phyloP scores from a whole-genome alignment of 2,329 filamentous ascomycete genomes.

The Trichoderma afroharzianum region DNA sequence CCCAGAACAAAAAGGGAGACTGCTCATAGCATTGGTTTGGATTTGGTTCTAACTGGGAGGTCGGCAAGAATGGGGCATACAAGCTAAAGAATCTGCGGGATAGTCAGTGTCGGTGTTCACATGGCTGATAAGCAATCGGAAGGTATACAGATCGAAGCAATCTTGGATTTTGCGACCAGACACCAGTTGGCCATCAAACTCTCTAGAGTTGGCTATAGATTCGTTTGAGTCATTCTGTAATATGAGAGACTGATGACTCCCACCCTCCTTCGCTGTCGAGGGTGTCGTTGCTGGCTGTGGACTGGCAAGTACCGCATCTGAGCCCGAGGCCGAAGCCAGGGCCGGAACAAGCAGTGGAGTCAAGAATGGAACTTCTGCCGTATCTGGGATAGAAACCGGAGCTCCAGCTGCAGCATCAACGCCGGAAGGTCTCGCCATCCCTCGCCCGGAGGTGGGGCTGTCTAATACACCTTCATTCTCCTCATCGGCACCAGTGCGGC shows the following conservation, averaged over 20 bases:
- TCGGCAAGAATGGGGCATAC: constrained; percentile 7
- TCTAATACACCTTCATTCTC: neutral
- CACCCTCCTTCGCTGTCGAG: neutral
- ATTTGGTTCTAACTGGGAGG: neutral
- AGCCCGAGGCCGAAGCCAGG: neutral
- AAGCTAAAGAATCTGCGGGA: neutral
- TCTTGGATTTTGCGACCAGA: neutral
- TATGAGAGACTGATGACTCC: neutral
- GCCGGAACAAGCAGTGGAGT: neutral
- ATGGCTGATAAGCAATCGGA: neutral
- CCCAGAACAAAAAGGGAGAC: constrained; percentile 34
- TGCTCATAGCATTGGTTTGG: constrained; percentile 1
- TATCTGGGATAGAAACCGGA: neutral
- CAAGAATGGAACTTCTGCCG: neutral
- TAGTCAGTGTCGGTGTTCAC: neutral
- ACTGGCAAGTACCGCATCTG: neutral
- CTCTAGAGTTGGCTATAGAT: neutral
- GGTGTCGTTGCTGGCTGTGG: neutral
- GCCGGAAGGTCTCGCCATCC: neutral
- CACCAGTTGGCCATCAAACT: neutral
- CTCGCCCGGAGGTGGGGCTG: neutral
- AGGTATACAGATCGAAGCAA: constrained; percentile 2
- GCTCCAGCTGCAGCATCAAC: neutral
- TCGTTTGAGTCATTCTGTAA: neutral
- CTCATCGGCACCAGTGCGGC: neutral